phyloP scores from a whole-genome alignment of 495 filamentous ascomycete species.

The Xylaria sp. region DNA sequence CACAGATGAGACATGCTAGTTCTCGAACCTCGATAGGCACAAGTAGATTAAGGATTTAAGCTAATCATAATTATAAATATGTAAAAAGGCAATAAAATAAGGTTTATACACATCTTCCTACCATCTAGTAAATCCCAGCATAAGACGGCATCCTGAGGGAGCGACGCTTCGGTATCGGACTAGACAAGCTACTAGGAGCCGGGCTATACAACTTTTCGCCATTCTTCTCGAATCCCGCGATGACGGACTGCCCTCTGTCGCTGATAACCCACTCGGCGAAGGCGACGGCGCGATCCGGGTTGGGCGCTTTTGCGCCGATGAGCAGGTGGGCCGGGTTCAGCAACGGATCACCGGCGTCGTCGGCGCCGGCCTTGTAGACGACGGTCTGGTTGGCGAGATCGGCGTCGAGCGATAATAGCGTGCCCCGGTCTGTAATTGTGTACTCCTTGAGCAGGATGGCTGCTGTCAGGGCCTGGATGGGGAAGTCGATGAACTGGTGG shows the following conservation, averaged over 20 bases:
- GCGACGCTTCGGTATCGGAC: background rate
- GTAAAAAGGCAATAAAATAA: too few species aligned
- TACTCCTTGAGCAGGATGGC: constrained; percentile 49
- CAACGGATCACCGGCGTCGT: constrained; percentile 41
- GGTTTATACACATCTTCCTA: too few species aligned
- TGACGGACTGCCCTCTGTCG: constrained; percentile 44
- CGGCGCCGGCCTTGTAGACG: constrained; percentile 47
- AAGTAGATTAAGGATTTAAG: too few species aligned
- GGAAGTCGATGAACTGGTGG: constrained; percentile 54
- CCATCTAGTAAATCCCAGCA: background rate
- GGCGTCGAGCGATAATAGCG: constrained; percentile 43
- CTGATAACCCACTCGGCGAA: constrained; percentile 49
- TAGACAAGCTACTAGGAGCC: constrained; percentile 5
- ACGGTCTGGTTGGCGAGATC: constrained; percentile 35
- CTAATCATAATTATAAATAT: too few species aligned
- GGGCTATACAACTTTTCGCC: constrained; percentile 39
- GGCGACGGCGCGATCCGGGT: constrained; percentile 37
- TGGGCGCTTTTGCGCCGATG: constrained; percentile 40
- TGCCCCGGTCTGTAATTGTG: constrained; percentile 53
- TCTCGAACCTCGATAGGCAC: too few species aligned
- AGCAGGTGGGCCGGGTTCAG: constrained; percentile 52
- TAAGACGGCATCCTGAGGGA: constrained; percentile 1
- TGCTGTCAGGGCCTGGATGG: constrained; percentile 48
- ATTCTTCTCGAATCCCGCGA: constrained; percentile 42
- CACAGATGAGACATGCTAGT: too few species aligned